Evolutionary conservation across 2,329 filamentous ascomycete species (phyloP), one percentile per base, ranked within the genome.

Genomic region (Aspergillus sp.): DNA sequence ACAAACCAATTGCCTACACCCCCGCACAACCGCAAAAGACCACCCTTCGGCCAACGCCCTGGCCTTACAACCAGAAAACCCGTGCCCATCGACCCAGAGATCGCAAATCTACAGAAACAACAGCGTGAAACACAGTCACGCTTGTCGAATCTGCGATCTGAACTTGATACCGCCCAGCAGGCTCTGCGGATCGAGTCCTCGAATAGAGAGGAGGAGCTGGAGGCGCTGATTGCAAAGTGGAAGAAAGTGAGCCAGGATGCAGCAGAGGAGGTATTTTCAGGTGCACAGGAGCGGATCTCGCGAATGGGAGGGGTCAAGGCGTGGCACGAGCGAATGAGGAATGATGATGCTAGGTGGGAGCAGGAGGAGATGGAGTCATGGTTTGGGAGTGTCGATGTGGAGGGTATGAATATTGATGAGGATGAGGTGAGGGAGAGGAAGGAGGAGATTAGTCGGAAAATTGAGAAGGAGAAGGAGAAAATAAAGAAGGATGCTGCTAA

Each of bases 191-290:
- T 87, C 66, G 78, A 82, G 62, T 65, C 60, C 3, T 73, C 71
- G 3, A 64, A 63, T 43, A 73, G 73, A 55, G 83, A 87, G 68
- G 77, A 74, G 1, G 84, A 89, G 57, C 75, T 91, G 23, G 73
- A 81, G 43, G 73, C 68, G 0, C 66, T 90, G 62, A 81, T 84
- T 43, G 70, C 69, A 3, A 87, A 83, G 69, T 91, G 89, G 89
- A 83, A 79, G 47, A 71, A 68, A 0, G 83, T 85, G 17, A 84
- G 83, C 58, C 80, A 87, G 61, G 75, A 80, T 50, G 87, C 86
- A 6, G 88, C 88, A 1, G 88, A 91, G 63, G 86, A 89, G 66
- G 74, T 90, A 11, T 90, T 88, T 70, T 79, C 75, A 23, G 74
- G 78, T 19, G 84, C 87, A 21, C 81, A 81, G 61, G 85, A 87